phyloP scores from a whole-genome alignment of 257 asterid species.

The Buddleja alternifolia region DNA sequence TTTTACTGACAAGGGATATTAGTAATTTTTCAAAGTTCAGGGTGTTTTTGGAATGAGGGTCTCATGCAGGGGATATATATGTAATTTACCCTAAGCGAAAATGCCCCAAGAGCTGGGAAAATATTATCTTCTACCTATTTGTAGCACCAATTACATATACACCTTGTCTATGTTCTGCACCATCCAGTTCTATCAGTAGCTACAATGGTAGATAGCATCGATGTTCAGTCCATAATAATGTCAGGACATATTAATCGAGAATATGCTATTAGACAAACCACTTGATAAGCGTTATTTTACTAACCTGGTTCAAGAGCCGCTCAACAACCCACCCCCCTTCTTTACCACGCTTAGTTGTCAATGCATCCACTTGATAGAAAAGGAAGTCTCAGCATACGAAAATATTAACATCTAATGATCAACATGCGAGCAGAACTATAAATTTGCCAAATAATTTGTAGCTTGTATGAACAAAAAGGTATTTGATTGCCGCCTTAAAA shows the following conservation, averaged over 20 bases:
- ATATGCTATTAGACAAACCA: background rate
- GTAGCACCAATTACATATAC: conserved; percentile 92
- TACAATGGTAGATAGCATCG: conserved; percentile 38
- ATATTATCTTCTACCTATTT: conserved; percentile 58
- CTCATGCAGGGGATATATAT: too few species aligned
- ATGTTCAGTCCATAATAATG: conserved; percentile 24
- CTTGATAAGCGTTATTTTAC: conserved; percentile 5
- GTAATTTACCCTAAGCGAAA: background rate
- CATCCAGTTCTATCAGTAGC: conserved; percentile 86
- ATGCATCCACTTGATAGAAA: conserved; percentile 74
- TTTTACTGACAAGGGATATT: too few species aligned
- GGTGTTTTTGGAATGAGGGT: too few species aligned
- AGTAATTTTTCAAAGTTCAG: too few species aligned
- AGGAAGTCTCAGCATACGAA: too few species aligned
- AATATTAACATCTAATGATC: too few species aligned
- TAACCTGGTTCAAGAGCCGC: conserved; percentile 73
- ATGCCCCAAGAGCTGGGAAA: background rate
- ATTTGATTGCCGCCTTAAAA: too few species aligned
- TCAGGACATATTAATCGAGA: background rate
- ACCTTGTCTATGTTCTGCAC: conserved; percentile 73
- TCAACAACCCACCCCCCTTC: conserved; percentile 90
- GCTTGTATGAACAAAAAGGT: too few species aligned
- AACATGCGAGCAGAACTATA: too few species aligned
- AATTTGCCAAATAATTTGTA: too few species aligned
- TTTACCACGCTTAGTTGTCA: conserved; percentile 72